Base-by-base conservation (phyloP, 345 rosid species). In the Brassica incana region DNA sequence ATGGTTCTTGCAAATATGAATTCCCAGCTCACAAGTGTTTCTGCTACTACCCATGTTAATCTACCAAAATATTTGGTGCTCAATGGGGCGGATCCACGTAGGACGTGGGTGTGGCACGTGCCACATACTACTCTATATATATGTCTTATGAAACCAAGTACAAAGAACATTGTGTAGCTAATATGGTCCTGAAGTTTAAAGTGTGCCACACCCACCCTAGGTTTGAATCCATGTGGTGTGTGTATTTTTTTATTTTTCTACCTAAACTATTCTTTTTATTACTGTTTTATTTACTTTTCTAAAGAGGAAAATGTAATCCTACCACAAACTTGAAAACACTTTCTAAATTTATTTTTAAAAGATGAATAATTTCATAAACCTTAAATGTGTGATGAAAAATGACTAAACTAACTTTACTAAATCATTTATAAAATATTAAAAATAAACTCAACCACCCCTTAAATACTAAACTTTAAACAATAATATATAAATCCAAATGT, bases 1-100 rank as follows among this genome's bases (percentile, higher is more conserved):
- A 73, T 62, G 77, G 77, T 8, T 62, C 77, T 62, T 73, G 69
- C 45, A 73, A 73, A 67, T 73, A 73, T 29, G 61, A 62, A 38
- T 73, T 73, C 45, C 77, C 77, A 1, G 29, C 43, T 62, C 69
- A 43, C 61, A 73, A 45, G 30, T 73, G 77, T 15, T 27, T 62
- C 12, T 73, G 77, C 5, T 73, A 73, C 69, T 73, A 62, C 77
- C 40, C 43, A 8, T 73, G 77, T 29, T 63, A 62, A 73, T 63
- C 36, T 40, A 40, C 64, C 8, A 33, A 35, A 33, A 27, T 56
- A 7, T 72, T 72, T 72, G 43, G 15, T 40, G 32, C 32, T 4
- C 32, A 33, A 33, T 33, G 40, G 9, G 40, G 40, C 40, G 40
- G 40, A 36, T 36, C 1, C 40, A 36, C 9, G 9, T 36, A 36